These are phyloP conservation scores for Allium cepa DNA, from an alignment of 106 monocot genomes.

Conservation along the genomic window DNA sequence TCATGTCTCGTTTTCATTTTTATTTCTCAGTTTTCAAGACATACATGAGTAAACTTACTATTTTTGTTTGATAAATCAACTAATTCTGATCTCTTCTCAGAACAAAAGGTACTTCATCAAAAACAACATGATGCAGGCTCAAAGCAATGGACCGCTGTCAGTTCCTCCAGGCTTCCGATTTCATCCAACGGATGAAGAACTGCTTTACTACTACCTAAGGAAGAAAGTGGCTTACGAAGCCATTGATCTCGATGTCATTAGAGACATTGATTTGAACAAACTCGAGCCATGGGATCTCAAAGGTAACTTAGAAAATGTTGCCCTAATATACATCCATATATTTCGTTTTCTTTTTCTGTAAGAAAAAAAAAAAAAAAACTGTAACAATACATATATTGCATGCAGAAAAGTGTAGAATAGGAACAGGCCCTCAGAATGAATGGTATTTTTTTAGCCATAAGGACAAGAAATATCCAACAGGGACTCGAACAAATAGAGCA, in stretches of 20 bases:
- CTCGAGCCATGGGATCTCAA: conserved; percentile 98
- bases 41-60: no score
- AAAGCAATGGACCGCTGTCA: conserved; percentile 30
- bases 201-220: conserved; percentile 89
- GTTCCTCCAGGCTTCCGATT: conserved; percentile 87
- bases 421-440: conserved; percentile 57
- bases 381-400: not conserved
- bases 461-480: conserved; percentile 78
- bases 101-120: not conserved
- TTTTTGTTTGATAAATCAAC: no score
- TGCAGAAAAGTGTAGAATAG: conserved; percentile 75
- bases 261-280: conserved; percentile 91
- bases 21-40: not conserved
- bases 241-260: conserved; percentile 94
- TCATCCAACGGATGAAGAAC: conserved; percentile 91
- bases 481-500: conserved; percentile 62
- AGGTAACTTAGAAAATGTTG: conserved; percentile 25
- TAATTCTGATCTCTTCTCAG: not conserved
- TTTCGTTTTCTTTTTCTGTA: no score
- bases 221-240: conserved; percentile 91
- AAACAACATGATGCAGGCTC: conserved; percentile 32
- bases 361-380: no score
- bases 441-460: conserved; percentile 87
- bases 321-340: no score
- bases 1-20: not conserved